phyloP scores from a whole-genome alignment of 352 stramenopile genomes.

The Thraustochytrium sp. region DNA sequence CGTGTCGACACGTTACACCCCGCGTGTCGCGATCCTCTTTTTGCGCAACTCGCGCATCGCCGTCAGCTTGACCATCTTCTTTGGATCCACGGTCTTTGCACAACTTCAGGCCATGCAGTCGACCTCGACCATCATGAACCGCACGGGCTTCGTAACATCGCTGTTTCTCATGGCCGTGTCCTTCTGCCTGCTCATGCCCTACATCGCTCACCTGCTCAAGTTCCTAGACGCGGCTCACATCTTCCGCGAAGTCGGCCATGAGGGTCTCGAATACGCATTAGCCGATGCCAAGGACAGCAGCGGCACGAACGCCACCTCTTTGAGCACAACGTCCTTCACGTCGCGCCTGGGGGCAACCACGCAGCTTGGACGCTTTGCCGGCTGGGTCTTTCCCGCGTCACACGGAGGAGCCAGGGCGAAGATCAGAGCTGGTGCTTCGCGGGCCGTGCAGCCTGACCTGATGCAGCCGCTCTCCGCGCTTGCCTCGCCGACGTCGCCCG shows the following conservation, averaged over 20 bases:
- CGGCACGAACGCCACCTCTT: not conserved
- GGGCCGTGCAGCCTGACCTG: too few relatives aligned
- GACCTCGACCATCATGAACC: not conserved
- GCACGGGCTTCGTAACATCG: not conserved
- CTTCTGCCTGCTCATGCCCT: conserved; percentile 27
- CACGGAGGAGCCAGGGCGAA: too few relatives aligned
- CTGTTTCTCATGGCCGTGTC: conserved; percentile 2
- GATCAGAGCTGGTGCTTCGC: too few relatives aligned
- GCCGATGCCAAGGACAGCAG: not conserved
- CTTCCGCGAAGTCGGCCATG: conserved; percentile 21
- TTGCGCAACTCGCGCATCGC: conserved; percentile 6
- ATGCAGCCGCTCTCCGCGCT: too few relatives aligned
- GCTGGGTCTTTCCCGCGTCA: too few relatives aligned
- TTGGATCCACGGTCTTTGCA: not conserved
- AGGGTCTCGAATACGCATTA: not conserved
- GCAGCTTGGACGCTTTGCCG: too few relatives aligned
- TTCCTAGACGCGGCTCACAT: conserved; percentile 27
- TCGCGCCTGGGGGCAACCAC: too few relatives aligned
- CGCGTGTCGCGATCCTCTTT: conserved; percentile 20
- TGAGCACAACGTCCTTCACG: too few relatives aligned
- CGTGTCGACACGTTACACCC: conserved; percentile 32
- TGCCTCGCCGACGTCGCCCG: too few relatives aligned
- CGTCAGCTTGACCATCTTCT: conserved; percentile 5
- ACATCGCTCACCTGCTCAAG: conserved; percentile 26
- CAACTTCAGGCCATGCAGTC: not conserved